These are phyloP conservation scores for Colletotrichum liaoningense DNA, from an alignment of 2,329 filamentous ascomycete genomes.

Conservation along the genomic window DNA sequence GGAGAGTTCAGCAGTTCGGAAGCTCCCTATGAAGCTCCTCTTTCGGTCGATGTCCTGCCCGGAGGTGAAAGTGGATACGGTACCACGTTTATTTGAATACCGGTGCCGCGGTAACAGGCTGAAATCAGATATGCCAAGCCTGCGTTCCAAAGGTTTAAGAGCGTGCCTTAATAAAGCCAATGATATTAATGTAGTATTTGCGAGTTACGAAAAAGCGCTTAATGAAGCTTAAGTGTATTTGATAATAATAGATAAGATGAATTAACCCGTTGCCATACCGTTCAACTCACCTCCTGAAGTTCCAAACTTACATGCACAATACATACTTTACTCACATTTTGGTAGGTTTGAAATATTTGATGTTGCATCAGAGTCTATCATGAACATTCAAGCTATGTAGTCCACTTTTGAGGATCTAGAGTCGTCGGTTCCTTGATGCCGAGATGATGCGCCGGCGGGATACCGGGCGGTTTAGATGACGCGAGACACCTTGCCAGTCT, in stretches of 20 bases:
- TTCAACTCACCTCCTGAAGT: background rate
- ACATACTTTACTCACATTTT: background rate
- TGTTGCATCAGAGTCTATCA: background rate
- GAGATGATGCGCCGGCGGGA: background rate
- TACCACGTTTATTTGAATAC: background rate
- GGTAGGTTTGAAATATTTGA: background rate
- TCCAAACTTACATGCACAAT: background rate
- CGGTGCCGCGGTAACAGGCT: background rate
- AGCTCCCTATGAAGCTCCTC: constrained; percentile 20
- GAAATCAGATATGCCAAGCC: background rate
- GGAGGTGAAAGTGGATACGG: constrained; percentile 25
- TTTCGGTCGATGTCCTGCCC: constrained; percentile 6
- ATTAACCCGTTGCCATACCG: no score
- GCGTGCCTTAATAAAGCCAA: background rate
- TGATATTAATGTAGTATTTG: background rate
- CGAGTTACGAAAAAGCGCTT: background rate
- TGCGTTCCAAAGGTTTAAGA: background rate
- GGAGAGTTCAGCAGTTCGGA: constrained; percentile 38
- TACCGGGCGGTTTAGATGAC: background rate
- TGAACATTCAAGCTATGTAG: background rate
- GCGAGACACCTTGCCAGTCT: background rate
- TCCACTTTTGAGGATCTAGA: background rate
- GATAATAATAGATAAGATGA: no score
- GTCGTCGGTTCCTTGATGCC: background rate
- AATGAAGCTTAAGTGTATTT: background rate